A percentile compares a stretch with the other conserved stretches of the same genome.
Evolutionary conservation across 2,329 filamentous ascomycete genomes (phyloP).

Genomic region (Phialophora macrospora): DNA sequence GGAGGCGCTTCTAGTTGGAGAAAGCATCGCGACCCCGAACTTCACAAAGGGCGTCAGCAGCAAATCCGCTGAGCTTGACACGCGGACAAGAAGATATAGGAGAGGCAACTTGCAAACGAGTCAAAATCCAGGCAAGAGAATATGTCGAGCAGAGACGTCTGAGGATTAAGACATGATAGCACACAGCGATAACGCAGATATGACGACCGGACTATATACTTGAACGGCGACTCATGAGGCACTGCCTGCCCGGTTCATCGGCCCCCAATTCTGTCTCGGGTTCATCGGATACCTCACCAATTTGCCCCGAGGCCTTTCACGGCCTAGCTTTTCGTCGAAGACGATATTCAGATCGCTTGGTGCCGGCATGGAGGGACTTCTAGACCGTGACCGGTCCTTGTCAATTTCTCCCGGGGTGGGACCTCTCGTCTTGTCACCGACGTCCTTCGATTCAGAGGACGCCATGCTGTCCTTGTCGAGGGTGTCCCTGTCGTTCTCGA

Average conservation of each 20-base stretch:
- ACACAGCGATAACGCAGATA: neutral
- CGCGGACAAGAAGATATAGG: neutral
- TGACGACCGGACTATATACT: neutral
- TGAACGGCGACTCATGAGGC: neutral
- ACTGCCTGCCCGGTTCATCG: slow-evolving; percentile 61
- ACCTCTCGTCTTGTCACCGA: slow-evolving; percentile 14
- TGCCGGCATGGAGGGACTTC: slow-evolving; percentile 36
- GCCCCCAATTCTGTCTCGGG: slow-evolving; percentile 91
- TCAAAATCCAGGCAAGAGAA: neutral
- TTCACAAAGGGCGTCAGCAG: neutral
- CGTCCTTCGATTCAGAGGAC: slow-evolving; percentile 37
- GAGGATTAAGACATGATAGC: neutral
- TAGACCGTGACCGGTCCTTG: slow-evolving; percentile 31
- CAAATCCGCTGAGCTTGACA: neutral
- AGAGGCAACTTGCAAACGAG: neutral
- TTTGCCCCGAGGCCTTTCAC: slow-evolving; percentile 68
- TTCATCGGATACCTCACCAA: slow-evolving; percentile 89
- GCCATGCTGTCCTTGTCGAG: slow-evolving; percentile 26
- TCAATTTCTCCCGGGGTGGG: neutral
- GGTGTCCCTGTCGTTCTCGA: slow-evolving; percentile 35
- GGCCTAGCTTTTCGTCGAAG: slow-evolving; percentile 82
- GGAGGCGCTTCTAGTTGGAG: neutral
- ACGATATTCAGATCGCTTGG: slow-evolving; percentile 62
- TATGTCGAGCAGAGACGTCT: neutral
- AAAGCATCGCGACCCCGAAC: neutral